Conservation (phyloP, 2,329 filamentous ascomycete species). For the Colletotrichum tanaceti region DNA sequence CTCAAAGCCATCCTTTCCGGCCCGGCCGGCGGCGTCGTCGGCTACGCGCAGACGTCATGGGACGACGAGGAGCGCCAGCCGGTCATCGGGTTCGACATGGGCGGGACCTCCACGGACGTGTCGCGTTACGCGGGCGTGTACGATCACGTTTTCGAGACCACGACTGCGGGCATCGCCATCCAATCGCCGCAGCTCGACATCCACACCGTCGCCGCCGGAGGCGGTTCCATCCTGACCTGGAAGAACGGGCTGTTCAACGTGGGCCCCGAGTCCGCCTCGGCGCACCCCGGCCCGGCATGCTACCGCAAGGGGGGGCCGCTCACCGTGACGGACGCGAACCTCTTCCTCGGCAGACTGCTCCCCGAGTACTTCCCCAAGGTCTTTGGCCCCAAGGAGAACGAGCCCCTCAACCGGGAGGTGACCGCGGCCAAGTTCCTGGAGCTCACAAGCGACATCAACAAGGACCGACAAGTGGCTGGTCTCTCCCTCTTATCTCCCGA, state of each 20-base stretch:
- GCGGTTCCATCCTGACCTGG: conserved; percentile 87
- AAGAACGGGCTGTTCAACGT: conserved; percentile 91
- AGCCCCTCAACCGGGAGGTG: conserved; percentile 64
- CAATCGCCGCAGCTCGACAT: conserved; percentile 94
- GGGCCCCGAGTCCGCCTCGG: conserved; percentile 88
- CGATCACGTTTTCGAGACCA: conserved; percentile 95
- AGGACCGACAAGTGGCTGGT: conserved; percentile 44
- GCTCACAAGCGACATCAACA: conserved; percentile 57
- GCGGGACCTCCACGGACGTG: conserved; percentile 91
- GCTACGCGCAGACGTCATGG: conserved; percentile 92
- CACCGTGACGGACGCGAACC: conserved; percentile 93
- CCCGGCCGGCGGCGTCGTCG: conserved; percentile 92
- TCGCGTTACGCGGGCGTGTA: conserved; percentile 86
- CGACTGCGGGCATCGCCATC: conserved; percentile 92
- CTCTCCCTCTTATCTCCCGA: conserved; percentile 51
- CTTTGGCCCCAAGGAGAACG: conserved; percentile 90
- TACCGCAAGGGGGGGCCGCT: conserved; percentile 90
- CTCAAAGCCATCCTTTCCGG: conserved; percentile 88
- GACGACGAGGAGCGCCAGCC: conserved; percentile 86
- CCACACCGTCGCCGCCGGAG: conserved; percentile 93
- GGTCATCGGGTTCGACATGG: conserved; percentile 97
- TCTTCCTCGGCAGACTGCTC: conserved; percentile 84
- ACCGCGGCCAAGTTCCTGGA: conserved; percentile 54
- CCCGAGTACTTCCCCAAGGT: conserved; percentile 97
- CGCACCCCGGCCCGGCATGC: conserved; percentile 89